phyloP scores from a whole-genome alignment of 352 stramenopile species.

The Blastocystis sp. region DNA sequence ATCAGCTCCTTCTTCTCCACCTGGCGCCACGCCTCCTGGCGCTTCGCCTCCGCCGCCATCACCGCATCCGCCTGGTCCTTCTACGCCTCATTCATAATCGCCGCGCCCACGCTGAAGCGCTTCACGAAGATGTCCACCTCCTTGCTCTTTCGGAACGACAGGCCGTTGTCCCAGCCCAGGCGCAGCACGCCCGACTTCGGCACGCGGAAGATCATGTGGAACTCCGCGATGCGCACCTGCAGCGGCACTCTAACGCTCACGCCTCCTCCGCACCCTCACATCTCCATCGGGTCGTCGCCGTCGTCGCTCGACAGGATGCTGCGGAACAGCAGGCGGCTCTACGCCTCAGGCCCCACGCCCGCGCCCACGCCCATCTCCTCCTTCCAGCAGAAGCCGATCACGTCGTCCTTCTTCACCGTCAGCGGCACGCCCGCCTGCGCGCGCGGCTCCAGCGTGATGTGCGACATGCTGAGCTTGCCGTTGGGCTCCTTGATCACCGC shows the following conservation, averaged over 20 bases:
- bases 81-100: background rate
- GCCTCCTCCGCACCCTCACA: background rate
- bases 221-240: slow-evolving; percentile 64
- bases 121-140: slow-evolving; percentile 65
- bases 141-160: slow-evolving; percentile 50
- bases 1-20: slow-evolving; percentile 63
- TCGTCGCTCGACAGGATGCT: slow-evolving; percentile 14
- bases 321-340: slow-evolving; percentile 54
- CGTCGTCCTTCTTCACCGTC: slow-evolving; percentile 36
- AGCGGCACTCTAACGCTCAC: slow-evolving; percentile 42
- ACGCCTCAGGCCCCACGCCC: background rate
- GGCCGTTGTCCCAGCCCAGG: slow-evolving; percentile 63
- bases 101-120: slow-evolving; percentile 21
- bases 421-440: slow-evolving; percentile 37
- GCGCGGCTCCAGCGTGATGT: slow-evolving; percentile 37
- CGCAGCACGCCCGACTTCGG: slow-evolving; percentile 22
- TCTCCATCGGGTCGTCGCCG: background rate
- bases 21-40: slow-evolving; percentile 32
- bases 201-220: slow-evolving; percentile 47
- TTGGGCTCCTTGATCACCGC: slow-evolving; percentile 60
- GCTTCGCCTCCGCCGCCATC: slow-evolving; percentile 43
- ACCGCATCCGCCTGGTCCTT: background rate
- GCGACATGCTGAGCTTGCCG: slow-evolving; percentile 47
- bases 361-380: slow-evolving; percentile 8
- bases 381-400: slow-evolving; percentile 67